These are phyloP conservation scores for Hypomontagnella submonticulosa DNA, from an alignment of 495 filamentous ascomycete genomes.

Conservation along the genomic window DNA sequence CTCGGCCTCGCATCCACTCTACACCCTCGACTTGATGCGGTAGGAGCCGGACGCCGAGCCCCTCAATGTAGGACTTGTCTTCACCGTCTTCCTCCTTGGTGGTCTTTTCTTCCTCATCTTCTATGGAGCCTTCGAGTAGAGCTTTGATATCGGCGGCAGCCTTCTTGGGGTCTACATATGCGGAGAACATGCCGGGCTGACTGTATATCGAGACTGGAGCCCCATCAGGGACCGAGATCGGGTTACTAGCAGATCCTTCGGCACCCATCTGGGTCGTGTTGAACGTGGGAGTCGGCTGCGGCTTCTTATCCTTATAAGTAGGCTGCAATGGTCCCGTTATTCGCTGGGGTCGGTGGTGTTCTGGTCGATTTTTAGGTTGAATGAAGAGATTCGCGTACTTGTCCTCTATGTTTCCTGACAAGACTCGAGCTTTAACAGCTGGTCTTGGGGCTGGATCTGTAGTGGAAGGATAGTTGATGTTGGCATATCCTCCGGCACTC, in stretches of 20 bases:
- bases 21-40: constrained; percentile 95
- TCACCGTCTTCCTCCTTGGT: constrained; percentile 64
- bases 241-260: constrained; percentile 41
- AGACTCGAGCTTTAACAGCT: constrained; percentile 39
- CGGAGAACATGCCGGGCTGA: constrained; percentile 65
- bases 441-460: constrained; percentile 15
- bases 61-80: constrained; percentile 62
- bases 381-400: constrained; percentile 57
- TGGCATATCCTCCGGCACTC: constrained; percentile 34
- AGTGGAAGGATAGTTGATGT: constrained; percentile 14
- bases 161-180: constrained; percentile 80
- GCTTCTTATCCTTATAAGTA: constrained; percentile 49
- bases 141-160: constrained; percentile 89
- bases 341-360: constrained; percentile 59
- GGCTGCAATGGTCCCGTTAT: constrained; percentile 54
- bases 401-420: constrained; percentile 44
- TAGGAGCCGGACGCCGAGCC: constrained; percentile 84
- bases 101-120: constrained; percentile 75
- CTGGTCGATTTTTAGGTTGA: constrained; percentile 56
- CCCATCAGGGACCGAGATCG: constrained; percentile 44
- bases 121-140: constrained; percentile 85
- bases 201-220: constrained; percentile 44
- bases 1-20: constrained; percentile 91
- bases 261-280: constrained; percentile 42
- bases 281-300: constrained; percentile 52